phyloP scores from a whole-genome alignment of 768 basidiomycete genomes.

The Pleurotus platypus region DNA sequence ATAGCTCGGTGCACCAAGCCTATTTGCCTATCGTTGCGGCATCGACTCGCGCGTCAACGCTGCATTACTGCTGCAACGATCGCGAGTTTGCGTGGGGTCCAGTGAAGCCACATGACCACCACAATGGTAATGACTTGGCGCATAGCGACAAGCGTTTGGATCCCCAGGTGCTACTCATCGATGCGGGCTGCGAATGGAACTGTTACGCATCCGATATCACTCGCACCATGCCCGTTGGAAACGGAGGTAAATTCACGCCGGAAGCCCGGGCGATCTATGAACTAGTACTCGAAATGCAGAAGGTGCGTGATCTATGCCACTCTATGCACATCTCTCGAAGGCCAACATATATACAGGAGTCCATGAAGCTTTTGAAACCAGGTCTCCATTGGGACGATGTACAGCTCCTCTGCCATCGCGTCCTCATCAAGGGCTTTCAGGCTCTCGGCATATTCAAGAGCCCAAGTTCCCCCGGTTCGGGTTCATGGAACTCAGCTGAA shows the following conservation, averaged over 20 bases:
- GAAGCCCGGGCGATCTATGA: conserved; percentile 83
- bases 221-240: conserved; percentile 90
- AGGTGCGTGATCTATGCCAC: conserved; percentile 34
- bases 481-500: conserved; percentile 58
- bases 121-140: conserved; percentile 41
- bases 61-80: conserved; percentile 96
- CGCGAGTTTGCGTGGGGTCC: conserved; percentile 86
- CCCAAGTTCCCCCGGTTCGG: conserved; percentile 42
- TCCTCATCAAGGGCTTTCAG: conserved; percentile 81
- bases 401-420: conserved; percentile 79
- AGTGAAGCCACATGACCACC: conserved; percentile 48
- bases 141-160: conserved; percentile 35
- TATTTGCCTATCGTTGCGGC: conserved; percentile 93
- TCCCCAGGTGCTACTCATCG: conserved; percentile 83
- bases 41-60: conserved; percentile 79
- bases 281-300: conserved; percentile 88
- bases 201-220: conserved; percentile 55
- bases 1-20: conserved; percentile 79
- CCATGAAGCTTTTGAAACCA: conserved; percentile 66
- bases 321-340: too few relatives aligned
- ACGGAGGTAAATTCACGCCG: conserved; percentile 83
- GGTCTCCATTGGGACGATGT: conserved; percentile 88
- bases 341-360: conserved; percentile 37
- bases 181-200: conserved; percentile 90
- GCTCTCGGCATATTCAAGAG: conserved; percentile 80